Base-by-base conservation (phyloP, 2,329 filamentous ascomycete genomes). In the Orbilia javanica region DNA sequence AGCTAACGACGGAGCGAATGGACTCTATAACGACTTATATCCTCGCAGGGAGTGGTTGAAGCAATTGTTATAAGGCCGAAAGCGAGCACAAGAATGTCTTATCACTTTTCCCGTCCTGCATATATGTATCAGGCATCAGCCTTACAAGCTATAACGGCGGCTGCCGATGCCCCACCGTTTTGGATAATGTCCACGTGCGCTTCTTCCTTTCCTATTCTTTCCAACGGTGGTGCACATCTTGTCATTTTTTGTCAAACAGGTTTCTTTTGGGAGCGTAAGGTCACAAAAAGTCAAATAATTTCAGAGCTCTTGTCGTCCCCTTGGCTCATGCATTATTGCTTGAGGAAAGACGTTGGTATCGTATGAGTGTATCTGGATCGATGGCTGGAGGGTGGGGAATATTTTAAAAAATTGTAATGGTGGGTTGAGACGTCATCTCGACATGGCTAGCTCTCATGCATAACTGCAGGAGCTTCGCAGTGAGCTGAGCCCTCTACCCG, bases 1-100 rank as follows among this genome's bases (percentile, higher is more conserved):
- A 97, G 86, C 85, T 99, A 83, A 98, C 95, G 48, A 96, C 92
- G 71, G 96, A 99, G 87, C 88, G 96, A 81, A 97, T 98, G 93
- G 88, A 89, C 79, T 88, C 89, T 4, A 90, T 91, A 81, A 91
- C 89, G 5, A 63, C 67, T 25, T 78, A 78, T 77, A 81, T 82
- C 63, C 70, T 82, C 7, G 81, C 81, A 4, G 81, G 80, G 68
- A 80, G 80, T 69, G 79, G 80, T 57, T 81, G 68, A 80, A 71
- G 36, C 25, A 76, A 65, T 46, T 55, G 52, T 52, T n/a, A 20
- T 34, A 27, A 15, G 31, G 13, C 46, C 52, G 3, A 36, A 36
- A 42, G n/a, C 27, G 48, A 31, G 25, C 6, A 11, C 18, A n/a
- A 67, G 34, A 36, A 29, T 36, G 42, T 60, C 55, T 69, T 69